Evolutionary conservation across 345 rosid genomes (phyloP).

Genomic region (Passiflora organensis): DNA sequence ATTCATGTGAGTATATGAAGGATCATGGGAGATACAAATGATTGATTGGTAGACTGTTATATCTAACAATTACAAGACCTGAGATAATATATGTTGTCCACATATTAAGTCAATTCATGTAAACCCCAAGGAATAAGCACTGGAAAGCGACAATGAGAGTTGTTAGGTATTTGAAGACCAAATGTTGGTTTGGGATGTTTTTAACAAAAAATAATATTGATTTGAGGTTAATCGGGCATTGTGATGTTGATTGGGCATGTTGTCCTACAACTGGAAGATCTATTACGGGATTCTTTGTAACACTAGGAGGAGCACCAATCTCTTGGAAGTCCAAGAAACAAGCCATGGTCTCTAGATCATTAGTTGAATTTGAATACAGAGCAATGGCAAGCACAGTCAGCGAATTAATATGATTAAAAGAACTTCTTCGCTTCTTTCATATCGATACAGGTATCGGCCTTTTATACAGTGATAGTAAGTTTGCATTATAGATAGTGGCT

Average conservation of each 20-base stretch:
- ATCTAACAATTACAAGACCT: neutral
- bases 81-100: neutral
- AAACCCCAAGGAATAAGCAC: neutral
- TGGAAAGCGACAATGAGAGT: neutral
- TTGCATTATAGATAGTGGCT: neutral
- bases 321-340: neutral
- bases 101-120: too few relatives aligned
- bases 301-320: neutral
- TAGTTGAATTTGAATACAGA: neutral
- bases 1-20: neutral
- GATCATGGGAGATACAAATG: neutral
- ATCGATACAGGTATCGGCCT: neutral
- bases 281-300: neutral
- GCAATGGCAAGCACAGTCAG: neutral
- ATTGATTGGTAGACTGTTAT: neutral
- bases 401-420: neutral
- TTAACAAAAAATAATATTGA: neutral
- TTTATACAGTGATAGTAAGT: neutral
- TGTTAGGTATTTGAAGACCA: neutral
- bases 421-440: neutral
- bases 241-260: neutral
- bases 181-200: neutral
- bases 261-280: neutral
- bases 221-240: neutral
- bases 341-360: neutral